These are phyloP conservation scores for Phytophthora fragariaefolia DNA, from an alignment of 352 stramenopile species.

Conservation along the genomic window DNA sequence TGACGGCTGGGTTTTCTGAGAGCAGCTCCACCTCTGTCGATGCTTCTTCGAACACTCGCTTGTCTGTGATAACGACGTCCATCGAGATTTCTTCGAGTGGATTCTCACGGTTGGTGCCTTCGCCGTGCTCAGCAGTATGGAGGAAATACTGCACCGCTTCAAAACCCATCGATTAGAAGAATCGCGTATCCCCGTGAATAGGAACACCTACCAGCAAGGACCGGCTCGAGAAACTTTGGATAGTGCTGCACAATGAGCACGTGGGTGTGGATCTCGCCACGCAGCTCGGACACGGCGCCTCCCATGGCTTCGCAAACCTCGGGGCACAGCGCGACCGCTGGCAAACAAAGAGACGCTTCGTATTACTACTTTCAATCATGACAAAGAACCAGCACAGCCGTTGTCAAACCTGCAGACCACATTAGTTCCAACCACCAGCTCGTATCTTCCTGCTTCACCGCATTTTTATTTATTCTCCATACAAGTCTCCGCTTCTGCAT, in stretches of 20 bases:
- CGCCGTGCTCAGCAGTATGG: conserved; percentile 64
- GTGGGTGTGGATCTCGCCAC: conserved; percentile 69
- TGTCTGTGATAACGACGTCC: conserved; percentile 61
- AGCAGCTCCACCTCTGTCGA: conserved; percentile 80
- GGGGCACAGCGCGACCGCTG: conserved; percentile 12
- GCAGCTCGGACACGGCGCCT: conserved; percentile 70
- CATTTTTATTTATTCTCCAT: conserved; percentile 36
- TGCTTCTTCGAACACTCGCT: conserved; percentile 62
- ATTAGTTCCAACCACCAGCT: neutral
- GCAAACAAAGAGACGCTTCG: conserved; percentile 13
- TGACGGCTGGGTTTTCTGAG: conserved; percentile 59
- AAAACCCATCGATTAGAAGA: neutral
- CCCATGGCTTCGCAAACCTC: conserved; percentile 48
- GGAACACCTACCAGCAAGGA: conserved; percentile 43
- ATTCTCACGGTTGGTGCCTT: conserved; percentile 61
- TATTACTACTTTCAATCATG: neutral
- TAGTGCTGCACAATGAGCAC: conserved; percentile 67
- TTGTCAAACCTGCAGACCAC: neutral
- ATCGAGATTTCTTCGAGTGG: conserved; percentile 58
- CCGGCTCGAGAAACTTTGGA: conserved; percentile 63
- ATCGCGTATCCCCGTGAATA: neutral
- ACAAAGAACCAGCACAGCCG: neutral
- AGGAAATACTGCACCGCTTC: conserved; percentile 74
- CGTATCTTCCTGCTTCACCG: conserved; percentile 17
- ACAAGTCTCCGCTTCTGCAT: conserved; percentile 7